phyloP scores from a whole-genome alignment of 441 rosid species.

The Pelargonium fulgidum region DNA sequence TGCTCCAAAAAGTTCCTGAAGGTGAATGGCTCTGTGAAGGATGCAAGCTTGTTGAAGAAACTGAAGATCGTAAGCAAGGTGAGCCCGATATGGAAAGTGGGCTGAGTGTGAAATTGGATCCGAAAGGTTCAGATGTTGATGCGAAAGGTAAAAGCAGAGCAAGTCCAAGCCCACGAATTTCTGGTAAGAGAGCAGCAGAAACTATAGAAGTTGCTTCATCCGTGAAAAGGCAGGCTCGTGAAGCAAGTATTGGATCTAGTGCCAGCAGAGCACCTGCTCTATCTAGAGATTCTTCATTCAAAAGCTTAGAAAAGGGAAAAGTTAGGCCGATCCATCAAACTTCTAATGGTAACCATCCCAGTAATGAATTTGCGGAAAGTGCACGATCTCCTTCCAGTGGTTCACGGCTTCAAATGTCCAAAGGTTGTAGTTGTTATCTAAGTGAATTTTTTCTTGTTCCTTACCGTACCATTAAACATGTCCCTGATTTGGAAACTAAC shows the following conservation, averaged over 20 bases:
- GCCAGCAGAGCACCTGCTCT: slow-evolving; percentile 39
- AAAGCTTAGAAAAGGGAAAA: slow-evolving; percentile 61
- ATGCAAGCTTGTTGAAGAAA: slow-evolving; percentile 69
- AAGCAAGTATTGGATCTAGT: slow-evolving; percentile 45
- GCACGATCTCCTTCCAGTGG: slow-evolving; percentile 39
- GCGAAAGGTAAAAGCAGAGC: slow-evolving; percentile 36
- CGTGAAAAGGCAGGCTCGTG: slow-evolving; percentile 55
- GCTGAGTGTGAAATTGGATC: slow-evolving; percentile 23
- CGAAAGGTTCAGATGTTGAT: slow-evolving; percentile 47
- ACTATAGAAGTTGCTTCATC: slow-evolving; percentile 42
- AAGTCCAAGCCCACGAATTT: slow-evolving; percentile 27
- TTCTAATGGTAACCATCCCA: slow-evolving; percentile 33
- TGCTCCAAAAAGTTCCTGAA: slow-evolving; percentile 75
- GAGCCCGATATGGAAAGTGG: slow-evolving; percentile 24
- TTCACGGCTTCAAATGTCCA: slow-evolving; percentile 44
- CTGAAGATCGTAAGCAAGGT: slow-evolving; percentile 68
- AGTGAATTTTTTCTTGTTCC: not conserved
- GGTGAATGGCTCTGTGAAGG: slow-evolving; percentile 98
- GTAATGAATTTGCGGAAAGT: slow-evolving; percentile 39
- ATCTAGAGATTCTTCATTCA: slow-evolving; percentile 65
- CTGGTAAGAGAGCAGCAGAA: slow-evolving; percentile 55
- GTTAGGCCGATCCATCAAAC: slow-evolving; percentile 40
- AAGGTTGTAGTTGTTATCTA: slow-evolving; percentile 33
- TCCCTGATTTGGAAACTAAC: slow-evolving; percentile 12
- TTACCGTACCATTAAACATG: not conserved